These are phyloP conservation scores for Strobilomyces echinocephalus DNA, from an alignment of 768 basidiomycete genomes.

Conservation along the genomic window DNA sequence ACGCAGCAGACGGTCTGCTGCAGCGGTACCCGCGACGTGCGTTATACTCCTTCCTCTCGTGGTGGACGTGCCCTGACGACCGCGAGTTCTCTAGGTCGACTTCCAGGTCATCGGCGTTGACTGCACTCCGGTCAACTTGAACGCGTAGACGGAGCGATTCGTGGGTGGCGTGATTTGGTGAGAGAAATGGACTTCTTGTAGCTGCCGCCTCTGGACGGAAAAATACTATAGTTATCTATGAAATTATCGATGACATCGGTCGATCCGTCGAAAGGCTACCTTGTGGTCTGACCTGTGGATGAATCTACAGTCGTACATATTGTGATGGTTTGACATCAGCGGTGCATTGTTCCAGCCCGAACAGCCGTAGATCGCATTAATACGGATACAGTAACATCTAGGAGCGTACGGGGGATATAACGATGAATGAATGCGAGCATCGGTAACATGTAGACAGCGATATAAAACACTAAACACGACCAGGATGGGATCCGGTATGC, in stretches of 20 bases:
- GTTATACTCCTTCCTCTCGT: not conserved
- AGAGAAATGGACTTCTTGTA: constrained; percentile 1
- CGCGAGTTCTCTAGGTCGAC: not conserved
- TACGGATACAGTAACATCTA: constrained; percentile 13
- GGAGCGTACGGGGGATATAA: constrained; percentile 3
- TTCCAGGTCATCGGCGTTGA: not conserved
- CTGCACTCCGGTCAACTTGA: constrained; percentile 9
- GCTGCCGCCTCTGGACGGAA: not conserved
- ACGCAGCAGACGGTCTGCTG: constrained; percentile 9
- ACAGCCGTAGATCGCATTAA: not conserved
- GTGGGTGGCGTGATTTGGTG: not conserved
- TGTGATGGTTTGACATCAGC: not conserved
- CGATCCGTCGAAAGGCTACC: no score
- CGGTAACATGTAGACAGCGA: not conserved
- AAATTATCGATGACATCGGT: no score
- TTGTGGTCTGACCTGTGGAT: not conserved
- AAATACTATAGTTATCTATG: not conserved
- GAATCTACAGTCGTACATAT: not conserved
- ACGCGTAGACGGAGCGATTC: not conserved
- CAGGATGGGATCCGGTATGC: not conserved
- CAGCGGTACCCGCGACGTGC: not conserved
- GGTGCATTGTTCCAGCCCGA: not conserved
- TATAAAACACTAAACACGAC: not conserved
- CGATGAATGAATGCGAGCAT: constrained; percentile 1
- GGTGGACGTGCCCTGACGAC: not conserved